Base-by-base conservation (phyloP, 2,329 filamentous ascomycete species). In the Huntiella savannae region DNA sequence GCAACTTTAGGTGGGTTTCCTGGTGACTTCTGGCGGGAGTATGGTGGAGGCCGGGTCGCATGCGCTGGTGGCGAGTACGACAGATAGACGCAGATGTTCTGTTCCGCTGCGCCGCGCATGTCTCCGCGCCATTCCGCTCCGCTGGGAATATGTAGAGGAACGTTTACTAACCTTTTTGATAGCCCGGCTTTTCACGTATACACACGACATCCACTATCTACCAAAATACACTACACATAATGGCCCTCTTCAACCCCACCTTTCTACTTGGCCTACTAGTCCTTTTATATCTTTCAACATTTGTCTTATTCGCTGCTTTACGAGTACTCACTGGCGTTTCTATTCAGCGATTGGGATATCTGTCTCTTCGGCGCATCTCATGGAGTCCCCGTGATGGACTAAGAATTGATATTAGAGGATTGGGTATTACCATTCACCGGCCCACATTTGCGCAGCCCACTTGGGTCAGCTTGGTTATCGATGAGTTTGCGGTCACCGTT, bases 401-500 rank as follows among this genome's bases (percentile, higher is more conserved):
- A 56, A 81, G 81, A 56, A 76, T 98, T 60, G 85, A 94, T 60
- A 78, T 98, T 48, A 78, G 91, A 43, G 84, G 87, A 43, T 69
- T 98, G 45, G 86, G 91, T 39, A 69, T 98, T 55, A 81, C 83
- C 48, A 63, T 96, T 52, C 91, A 98, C 63, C 78, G 87, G 4
- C 91, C 91, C 10, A 96, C 91, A 4, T 96, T 98, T 62, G 85
- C 88, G 40, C 86, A 96, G 60, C 91, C 91, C 39, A 96, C 92
- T 52, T 96, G 88, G 86, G 67, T 94, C 55, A 96, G 87, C 59
- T 70, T 98, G 43, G 82, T 91, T 6, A 64, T 98, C 50, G 83
- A 77, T 55, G 91, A 95, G 58, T 67, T 95, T 43, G 82, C 78
- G 43, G 70, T 98, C 43, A 92, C 84, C 0, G 60, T 96, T 38